Percentiles rank a stretch among this genome's conserved stretches.
These are phyloP conservation scores for Aspergillus fructus DNA, from an alignment of 2,329 filamentous ascomycete species.

Conservation along the genomic window DNA sequence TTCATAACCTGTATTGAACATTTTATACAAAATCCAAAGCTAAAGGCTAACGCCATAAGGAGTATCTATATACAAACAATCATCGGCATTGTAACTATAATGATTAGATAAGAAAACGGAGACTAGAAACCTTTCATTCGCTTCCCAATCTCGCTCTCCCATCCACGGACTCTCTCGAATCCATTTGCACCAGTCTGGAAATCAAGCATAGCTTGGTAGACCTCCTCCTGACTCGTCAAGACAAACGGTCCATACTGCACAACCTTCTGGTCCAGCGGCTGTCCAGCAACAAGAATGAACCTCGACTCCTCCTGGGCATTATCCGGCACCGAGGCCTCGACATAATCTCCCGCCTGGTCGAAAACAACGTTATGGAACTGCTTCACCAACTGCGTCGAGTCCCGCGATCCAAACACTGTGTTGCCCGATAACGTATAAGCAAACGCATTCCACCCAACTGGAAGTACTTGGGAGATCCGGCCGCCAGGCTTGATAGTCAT, in stretches of 20 bases:
- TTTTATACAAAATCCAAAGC: too few species aligned
- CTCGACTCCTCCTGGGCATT: constrained; percentile 57
- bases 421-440: constrained; percentile 79
- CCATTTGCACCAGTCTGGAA: constrained; percentile 72
- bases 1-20: neutral
- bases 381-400: constrained; percentile 28
- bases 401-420: constrained; percentile 59
- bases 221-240: constrained; percentile 68
- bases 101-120: neutral
- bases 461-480: constrained; percentile 70
- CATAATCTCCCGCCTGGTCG: constrained; percentile 71
- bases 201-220: constrained; percentile 74
- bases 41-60: neutral
- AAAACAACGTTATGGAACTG: constrained; percentile 91
- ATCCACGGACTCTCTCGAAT: constrained; percentile 75
- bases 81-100: neutral
- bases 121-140: constrained; percentile 52
- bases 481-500: constrained; percentile 78
- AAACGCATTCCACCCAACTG: constrained; percentile 84
- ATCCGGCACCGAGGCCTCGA: constrained; percentile 68
- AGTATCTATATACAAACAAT: constrained; percentile 6
- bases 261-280: constrained; percentile 75
- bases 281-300: constrained; percentile 70
- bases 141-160: constrained; percentile 86
- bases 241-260: constrained; percentile 87